Conservation (phyloP, 345 rosid genomes). For the Linum tenue region DNA sequence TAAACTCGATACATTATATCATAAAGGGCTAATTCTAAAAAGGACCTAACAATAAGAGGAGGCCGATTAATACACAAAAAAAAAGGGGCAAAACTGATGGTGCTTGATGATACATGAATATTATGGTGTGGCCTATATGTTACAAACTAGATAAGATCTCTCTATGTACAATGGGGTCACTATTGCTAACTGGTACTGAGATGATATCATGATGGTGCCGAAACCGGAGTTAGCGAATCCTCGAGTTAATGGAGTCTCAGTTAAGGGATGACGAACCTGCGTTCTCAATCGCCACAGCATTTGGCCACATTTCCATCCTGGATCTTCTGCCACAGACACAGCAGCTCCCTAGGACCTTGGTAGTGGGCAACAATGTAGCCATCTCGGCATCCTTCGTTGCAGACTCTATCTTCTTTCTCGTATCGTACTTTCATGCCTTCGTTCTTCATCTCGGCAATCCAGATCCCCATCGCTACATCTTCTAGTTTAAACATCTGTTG, state of each 20-base stretch:
- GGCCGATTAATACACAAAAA: too few species aligned
- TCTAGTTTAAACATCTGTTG: conserved; percentile 93
- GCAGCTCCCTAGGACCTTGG: conserved; percentile 86
- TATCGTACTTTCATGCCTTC: conserved; percentile 56
- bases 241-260: neutral
- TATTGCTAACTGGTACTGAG: neutral
- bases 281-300: conserved; percentile 59
- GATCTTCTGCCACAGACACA: conserved; percentile 89
- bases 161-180: neutral
- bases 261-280: neutral
- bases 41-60: too few species aligned
- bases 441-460: conserved; percentile 67
- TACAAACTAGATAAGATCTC: neutral
- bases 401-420: conserved; percentile 59
- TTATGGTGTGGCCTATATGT: neutral
- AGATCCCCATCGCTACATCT: conserved; percentile 97
- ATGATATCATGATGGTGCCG: neutral
- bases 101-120: neutral
- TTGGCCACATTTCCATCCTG: conserved; percentile 54
- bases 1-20: too few species aligned
- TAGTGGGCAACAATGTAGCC: conserved; percentile 89
- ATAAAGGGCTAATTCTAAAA: too few species aligned
- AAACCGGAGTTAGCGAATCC: neutral
- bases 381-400: conserved; percentile 71
- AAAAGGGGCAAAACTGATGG: neutral